Evolutionary conservation across 495 filamentous ascomycete genomes (phyloP), one percentile per base, ranked within the genome.

Genomic region (Aspergillus steynii): DNA sequence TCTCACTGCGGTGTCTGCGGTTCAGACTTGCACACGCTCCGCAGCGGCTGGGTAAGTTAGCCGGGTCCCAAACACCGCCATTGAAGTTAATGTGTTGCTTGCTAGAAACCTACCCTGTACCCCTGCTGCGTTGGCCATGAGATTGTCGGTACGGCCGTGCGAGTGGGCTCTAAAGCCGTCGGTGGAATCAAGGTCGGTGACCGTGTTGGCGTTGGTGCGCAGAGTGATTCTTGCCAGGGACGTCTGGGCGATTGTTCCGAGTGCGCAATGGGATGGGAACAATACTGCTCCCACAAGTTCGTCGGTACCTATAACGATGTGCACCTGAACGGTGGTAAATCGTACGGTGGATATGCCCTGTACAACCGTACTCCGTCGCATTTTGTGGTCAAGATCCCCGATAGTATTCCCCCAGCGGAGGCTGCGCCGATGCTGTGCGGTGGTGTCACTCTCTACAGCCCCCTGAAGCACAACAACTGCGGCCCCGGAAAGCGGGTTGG

Each of bases 391-490:
- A 88, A 88, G 69, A 95, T 96, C 65, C 92, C 93, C 3, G 88
- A 90, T 50, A 67, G 61, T 0, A 74, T 89, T n/a, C 42, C 78
- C 4, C 80, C 76, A 26, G 81, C 77, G 26, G 73, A 82, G 14
- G 91, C 90, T 0, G 92, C 92, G 5, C 91, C 92, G 0, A 92
- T 96, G 90, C 71, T 96, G 28, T 96, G 92, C 65, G 92, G 85
- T 59, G 93, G 93, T 55, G 81, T 92, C 12, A 96, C 92, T 0
- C 80, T 91, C 7, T 96, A 86, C 74, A 79, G 82, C 14, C 93
- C 93, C 3, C 77, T 96, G 46, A 87, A 83, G 71, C 79, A 86
- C 55, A 88, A 93, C 66, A 85, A 85, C 27, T 85, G 82, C 57
- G 92, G 92, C 0, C 93, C 92, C 0, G 92, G 91, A 1, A 96